Percentiles rank a stretch among this genome's conserved stretches.
Evolutionary conservation across 1,284 basidiomycete species (phyloP).

Genomic region (Ceratobasidium theobromae): DNA sequence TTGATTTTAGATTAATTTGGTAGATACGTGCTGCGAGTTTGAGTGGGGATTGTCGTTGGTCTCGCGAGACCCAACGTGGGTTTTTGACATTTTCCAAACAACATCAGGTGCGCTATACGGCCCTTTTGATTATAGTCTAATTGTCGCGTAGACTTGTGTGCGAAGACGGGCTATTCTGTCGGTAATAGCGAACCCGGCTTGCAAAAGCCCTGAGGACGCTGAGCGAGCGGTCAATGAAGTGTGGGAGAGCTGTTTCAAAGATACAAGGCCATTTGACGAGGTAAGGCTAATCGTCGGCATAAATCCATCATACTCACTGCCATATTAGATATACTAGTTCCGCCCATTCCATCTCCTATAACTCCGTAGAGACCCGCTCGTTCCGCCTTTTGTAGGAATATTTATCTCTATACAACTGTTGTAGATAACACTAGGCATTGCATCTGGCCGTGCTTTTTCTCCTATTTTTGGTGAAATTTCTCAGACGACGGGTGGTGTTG

Average conservation of each 20-base stretch:
- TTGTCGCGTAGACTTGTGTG: constrained; percentile 69
- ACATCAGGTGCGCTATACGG: constrained; percentile 68
- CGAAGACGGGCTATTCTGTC: constrained; percentile 84
- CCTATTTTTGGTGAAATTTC: too few relatives aligned
- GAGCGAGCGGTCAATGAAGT: constrained; percentile 93
- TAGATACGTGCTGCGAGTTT: constrained; percentile 94
- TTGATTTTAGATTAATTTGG: constrained; percentile 83
- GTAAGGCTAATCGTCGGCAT: too few relatives aligned
- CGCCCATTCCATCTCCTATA: too few relatives aligned
- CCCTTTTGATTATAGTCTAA: not conserved
- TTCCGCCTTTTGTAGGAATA: too few relatives aligned
- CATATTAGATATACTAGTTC: too few relatives aligned
- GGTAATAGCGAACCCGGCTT: constrained; percentile 79
- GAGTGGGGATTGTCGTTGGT: constrained; percentile 88
- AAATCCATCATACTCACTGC: too few relatives aligned
- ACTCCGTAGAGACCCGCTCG: too few relatives aligned
- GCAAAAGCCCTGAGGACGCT: constrained; percentile 72
- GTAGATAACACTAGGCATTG: too few relatives aligned
- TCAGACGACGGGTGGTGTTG: too few relatives aligned
- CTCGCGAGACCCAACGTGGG: constrained; percentile 71
- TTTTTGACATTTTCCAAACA: constrained; percentile 87
- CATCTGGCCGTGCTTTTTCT: too few relatives aligned
- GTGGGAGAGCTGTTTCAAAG: constrained; percentile 93
- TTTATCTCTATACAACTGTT: too few relatives aligned
- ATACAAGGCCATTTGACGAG: constrained; percentile 97